phyloP scores from a whole-genome alignment of 2,329 filamentous ascomycete species.

The Thermochaetoides dissita region DNA sequence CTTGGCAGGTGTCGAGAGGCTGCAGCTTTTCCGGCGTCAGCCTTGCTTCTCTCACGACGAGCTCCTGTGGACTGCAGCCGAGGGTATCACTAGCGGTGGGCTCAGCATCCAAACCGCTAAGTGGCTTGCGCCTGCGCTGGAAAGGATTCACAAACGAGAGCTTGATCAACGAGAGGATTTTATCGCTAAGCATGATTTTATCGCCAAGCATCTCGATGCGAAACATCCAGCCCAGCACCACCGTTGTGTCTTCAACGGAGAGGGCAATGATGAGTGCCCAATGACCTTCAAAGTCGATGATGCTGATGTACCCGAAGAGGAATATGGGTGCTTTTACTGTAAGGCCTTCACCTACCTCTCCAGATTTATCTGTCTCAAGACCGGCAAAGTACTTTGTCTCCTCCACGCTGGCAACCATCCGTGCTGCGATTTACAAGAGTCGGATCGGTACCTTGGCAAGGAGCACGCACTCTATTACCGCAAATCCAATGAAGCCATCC shows the following conservation, averaged over 20 bases:
- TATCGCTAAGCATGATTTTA: constrained; percentile 24
- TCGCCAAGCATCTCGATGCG: constrained; percentile 16
- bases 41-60: constrained; percentile 98
- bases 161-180: constrained; percentile 54
- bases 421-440: constrained; percentile 59
- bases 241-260: constrained; percentile 36
- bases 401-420: constrained; percentile 66
- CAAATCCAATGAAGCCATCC: constrained; percentile 57
- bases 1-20: constrained; percentile 67
- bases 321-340: constrained; percentile 83
- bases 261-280: constrained; percentile 38
- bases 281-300: constrained; percentile 54
- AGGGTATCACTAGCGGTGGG: constrained; percentile 51
- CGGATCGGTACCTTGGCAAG: constrained; percentile 52
- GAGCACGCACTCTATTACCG: constrained; percentile 68
- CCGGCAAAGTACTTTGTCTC: constrained; percentile 70
- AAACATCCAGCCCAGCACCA: constrained; percentile 48
- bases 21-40: constrained; percentile 78
- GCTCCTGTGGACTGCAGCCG: constrained; percentile 76
- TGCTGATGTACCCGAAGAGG: constrained; percentile 70
- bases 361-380: constrained; percentile 70
- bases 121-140: constrained; percentile 81
- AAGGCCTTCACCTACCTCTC: constrained; percentile 87
- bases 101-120: constrained; percentile 77
- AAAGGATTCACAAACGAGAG: constrained; percentile 65